phyloP scores from a whole-genome alignment of 768 basidiomycete species.

The Filobasidium wieringae region DNA sequence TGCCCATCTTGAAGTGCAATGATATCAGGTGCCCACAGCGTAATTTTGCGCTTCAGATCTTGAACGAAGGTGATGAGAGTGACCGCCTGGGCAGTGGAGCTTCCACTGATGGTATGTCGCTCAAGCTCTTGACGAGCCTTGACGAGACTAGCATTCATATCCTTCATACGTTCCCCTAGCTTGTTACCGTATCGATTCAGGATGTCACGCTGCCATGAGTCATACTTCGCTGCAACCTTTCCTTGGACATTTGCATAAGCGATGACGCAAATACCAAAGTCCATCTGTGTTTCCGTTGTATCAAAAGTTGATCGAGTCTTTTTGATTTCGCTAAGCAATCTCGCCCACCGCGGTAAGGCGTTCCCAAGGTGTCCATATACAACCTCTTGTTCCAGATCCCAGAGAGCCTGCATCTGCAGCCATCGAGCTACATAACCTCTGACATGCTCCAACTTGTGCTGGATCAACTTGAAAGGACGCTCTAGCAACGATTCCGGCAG shows the following conservation, averaged over 20 bases:
- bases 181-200: constrained; percentile 82
- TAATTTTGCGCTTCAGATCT: constrained; percentile 93
- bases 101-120: constrained; percentile 86
- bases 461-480: constrained; percentile 73
- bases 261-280: constrained; percentile 84
- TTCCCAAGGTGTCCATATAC: constrained; percentile 87
- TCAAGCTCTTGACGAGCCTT: constrained; percentile 94
- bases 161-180: constrained; percentile 90
- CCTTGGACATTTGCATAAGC: constrained; percentile 98
- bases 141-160: constrained; percentile 82
- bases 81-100: constrained; percentile 91
- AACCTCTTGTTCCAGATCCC: constrained; percentile 95
- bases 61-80: constrained; percentile 99
- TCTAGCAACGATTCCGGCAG: constrained; percentile 64
- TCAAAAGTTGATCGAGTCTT: constrained; percentile 93
- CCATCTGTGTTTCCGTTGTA: constrained; percentile 82
- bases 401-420: constrained; percentile 96
- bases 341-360: constrained; percentile 85
- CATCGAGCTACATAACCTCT: constrained; percentile 90
- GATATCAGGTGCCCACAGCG: constrained; percentile 93
- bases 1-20: constrained; percentile 88
- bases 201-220: constrained; percentile 94
- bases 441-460: constrained; percentile 62
- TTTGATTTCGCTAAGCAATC: constrained; percentile 91
- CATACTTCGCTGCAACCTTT: constrained; percentile 96